Percentiles rank a stretch among this genome's conserved stretches.
These are phyloP conservation scores for Colletotrichum shisoi DNA, from an alignment of 2,329 filamentous ascomycete species.

Conservation along the genomic window DNA sequence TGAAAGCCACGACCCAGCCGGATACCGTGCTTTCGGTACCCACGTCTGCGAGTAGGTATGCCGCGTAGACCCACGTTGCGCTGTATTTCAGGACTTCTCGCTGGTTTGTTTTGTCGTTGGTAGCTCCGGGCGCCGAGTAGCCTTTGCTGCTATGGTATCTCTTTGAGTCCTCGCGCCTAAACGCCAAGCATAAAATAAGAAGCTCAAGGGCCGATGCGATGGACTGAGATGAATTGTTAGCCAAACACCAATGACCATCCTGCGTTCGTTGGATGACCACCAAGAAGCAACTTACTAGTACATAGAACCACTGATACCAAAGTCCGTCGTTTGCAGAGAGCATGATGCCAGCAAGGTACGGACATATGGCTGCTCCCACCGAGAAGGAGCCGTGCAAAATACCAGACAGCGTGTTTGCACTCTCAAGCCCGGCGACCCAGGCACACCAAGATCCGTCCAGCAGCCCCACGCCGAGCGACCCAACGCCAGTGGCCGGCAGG, in stretches of 20 bases:
- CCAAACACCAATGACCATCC: fast-evolving
- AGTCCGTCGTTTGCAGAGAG: conserved; percentile 66
- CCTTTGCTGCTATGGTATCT: conserved; percentile 59
- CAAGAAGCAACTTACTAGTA: conserved; percentile 62
- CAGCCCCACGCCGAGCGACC: conserved; percentile 51
- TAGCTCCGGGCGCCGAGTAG: conserved; percentile 44
- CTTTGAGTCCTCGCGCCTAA: conserved; percentile 68
- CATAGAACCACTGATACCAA: conserved; percentile 80
- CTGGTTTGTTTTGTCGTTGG: conserved; percentile 8
- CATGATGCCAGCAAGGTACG: conserved; percentile 75
- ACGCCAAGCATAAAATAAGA: conserved; percentile 59
- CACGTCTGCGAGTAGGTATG: conserved; percentile 55
- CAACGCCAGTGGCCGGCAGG: conserved; percentile 68
- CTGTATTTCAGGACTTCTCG: conserved; percentile 46
- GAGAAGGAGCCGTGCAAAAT: conserved; percentile 77
- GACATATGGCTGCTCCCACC: conserved; percentile 72
- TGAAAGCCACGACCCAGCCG: conserved; percentile 57
- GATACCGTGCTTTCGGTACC: conserved; percentile 56
- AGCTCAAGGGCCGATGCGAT: conserved; percentile 65
- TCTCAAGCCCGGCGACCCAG: conserved; percentile 53
- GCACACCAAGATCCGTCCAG: conserved; percentile 56
- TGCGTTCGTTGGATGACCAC: fast-evolving
- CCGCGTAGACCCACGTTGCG: conserved; percentile 53
- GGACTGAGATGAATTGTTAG: not conserved
- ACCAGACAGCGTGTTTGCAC: conserved; percentile 66